phyloP scores from a whole-genome alignment of 176 grass and related monocot genomes.

The Elaeis guineensis region DNA sequence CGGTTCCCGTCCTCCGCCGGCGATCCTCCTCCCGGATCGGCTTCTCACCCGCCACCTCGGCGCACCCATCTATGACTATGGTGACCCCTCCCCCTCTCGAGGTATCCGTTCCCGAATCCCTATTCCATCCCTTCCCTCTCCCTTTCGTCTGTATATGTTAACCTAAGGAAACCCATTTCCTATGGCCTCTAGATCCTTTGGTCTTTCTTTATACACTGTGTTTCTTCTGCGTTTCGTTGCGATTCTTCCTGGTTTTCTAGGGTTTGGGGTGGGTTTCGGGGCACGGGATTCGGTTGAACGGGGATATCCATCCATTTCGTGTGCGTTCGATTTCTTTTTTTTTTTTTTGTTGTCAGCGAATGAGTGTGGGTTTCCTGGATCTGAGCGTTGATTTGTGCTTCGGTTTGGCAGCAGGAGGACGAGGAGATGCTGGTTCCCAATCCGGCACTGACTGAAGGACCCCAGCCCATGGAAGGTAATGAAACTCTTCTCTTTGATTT shows the following conservation, averaged over 20 bases:
- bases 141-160: background rate
- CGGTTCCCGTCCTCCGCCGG: background rate
- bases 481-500: too few species aligned
- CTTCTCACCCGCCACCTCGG: background rate
- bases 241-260: background rate
- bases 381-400: slow-evolving; percentile 19
- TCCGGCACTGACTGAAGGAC: slow-evolving; percentile 34
- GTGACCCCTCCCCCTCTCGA: slow-evolving; percentile 36
- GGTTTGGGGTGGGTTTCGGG: slow-evolving; percentile 6
- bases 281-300: slow-evolving; percentile 1
- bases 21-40: slow-evolving; percentile 7
- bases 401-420: slow-evolving; percentile 26
- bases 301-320: background rate
- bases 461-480: slow-evolving; percentile 58
- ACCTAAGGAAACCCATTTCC: too few species aligned
- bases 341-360: background rate
- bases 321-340: background rate
- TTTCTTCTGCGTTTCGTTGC: background rate
- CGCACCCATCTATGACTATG: slow-evolving; percentile 24
- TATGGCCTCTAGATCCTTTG: too few species aligned
- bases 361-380: background rate
- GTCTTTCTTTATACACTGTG: too few species aligned
- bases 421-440: slow-evolving; percentile 53
- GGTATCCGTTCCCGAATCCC: slow-evolving; percentile 18
- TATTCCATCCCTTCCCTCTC: background rate